Evolutionary conservation across 2,329 filamentous ascomycete species (phyloP), one percentile per base, ranked within the genome.

Genomic region (Fusarium camptoceras): DNA sequence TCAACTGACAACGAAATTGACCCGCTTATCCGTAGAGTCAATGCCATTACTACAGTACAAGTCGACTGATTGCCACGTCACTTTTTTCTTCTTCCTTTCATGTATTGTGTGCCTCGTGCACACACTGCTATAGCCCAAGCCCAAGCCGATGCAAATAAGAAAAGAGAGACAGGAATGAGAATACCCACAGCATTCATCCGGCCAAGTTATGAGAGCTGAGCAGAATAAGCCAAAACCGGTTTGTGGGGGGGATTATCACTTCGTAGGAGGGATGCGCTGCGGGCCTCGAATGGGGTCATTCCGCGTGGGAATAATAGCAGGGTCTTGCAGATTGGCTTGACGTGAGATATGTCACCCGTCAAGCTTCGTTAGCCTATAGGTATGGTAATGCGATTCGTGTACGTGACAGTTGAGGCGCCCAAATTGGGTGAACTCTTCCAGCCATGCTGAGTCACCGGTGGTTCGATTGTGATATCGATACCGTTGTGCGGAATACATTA

Each of bases 161-260:
- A 34, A 18, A 37, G 15, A 42, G 30, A 9, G 16, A 47, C 15
- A 24, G 18, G 24, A 31, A 51, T 14, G 25, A 49, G 25, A 49
- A 61, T 56, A 62, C 47, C 53, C 66, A 58, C 66, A 43, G 22
- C 44, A 64, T 64, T 62, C 34, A 25, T 44, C 24, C 41, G 48
- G 62, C 56, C 43, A 70, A 50, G 48, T 49, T 18, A n/a, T 49
- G 30, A 28, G 39, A 58, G 37, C 42, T 55, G 60, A 53, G 46
- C 54, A 43, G 47, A 64, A 55, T 49, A 55, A 59, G 43, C 12
- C 34, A 70, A 71, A 71, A 72, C 68, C 65, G 68, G 68, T 71
- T 71, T 72, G 60, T 55, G 55, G 55, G 59, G 55, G 9, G 42
- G 43, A 34, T 43, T 62, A 48, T 66, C 68, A 71, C 68, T 54